These are phyloP conservation scores for Hanseniaspora hatyaiensis DNA, from an alignment of 805 yeast genomes.

Conservation along the genomic window DNA sequence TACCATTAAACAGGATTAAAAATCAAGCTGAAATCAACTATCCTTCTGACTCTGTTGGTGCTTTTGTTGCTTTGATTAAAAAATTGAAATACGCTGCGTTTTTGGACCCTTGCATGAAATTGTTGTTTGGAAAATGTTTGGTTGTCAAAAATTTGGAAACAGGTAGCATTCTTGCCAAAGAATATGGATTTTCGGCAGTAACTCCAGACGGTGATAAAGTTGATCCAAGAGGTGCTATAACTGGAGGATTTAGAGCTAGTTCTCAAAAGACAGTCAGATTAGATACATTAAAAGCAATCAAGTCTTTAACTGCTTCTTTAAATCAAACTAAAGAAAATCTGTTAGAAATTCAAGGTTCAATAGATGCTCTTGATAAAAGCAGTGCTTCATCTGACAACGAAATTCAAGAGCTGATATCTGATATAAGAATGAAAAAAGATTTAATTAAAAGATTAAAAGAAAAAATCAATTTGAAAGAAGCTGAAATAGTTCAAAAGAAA, in stretches of 20 bases:
- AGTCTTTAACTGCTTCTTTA: conserved; percentile 31
- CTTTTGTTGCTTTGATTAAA: conserved; percentile 62
- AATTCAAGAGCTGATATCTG: not conserved
- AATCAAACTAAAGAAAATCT: conserved; percentile 41
- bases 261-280: conserved; percentile 48
- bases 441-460: conserved; percentile 36
- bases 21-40: conserved; percentile 33
- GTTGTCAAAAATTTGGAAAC: conserved; percentile 59
- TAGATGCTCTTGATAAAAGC: conserved; percentile 27
- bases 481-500: conserved; percentile 34
- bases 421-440: conserved; percentile 33
- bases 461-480: conserved; percentile 33
- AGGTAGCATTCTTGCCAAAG: conserved; percentile 56
- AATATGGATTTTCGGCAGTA: conserved; percentile 55
- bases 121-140: conserved; percentile 70
- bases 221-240: conserved; percentile 68
- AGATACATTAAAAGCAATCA: conserved; percentile 47
- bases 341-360: conserved; percentile 36
- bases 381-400: conserved; percentile 1
- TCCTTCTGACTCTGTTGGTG: conserved; percentile 47
- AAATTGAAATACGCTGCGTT: conserved; percentile 53
- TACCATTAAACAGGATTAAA: conserved; percentile 67
- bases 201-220: conserved; percentile 89
- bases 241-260: conserved; percentile 74
- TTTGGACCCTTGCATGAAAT: conserved; percentile 56